Percentiles rank a stretch among this genome's conserved stretches.
Evolutionary conservation across 257 asterid genomes (phyloP).

Genomic region (Fraxinus anomala): DNA sequence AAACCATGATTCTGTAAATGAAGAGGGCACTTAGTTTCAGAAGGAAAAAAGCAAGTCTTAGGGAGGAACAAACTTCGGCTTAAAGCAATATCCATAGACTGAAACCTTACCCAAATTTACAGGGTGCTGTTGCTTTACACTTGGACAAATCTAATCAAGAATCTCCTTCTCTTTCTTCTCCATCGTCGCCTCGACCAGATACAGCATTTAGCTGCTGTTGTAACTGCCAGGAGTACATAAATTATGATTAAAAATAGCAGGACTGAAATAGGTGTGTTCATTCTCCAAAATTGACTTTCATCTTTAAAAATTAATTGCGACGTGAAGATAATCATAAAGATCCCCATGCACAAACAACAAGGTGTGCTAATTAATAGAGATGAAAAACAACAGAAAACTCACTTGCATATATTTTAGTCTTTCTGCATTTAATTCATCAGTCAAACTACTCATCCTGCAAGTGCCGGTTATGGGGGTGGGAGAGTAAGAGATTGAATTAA

Average conservation of each 20-base stretch:
- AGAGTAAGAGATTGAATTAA: constrained; percentile 3
- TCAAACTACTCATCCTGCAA: constrained; percentile 83
- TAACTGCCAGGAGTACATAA: constrained; percentile 55
- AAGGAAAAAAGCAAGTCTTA: not conserved
- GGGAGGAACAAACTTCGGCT: not conserved
- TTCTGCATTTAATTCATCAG: constrained; percentile 81
- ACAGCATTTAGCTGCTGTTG: constrained; percentile 63
- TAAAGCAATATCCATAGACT: not conserved
- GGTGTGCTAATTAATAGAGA: not conserved
- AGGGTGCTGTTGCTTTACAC: constrained; percentile 41
- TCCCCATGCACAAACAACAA: not conserved
- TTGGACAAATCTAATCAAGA: constrained; percentile 43
- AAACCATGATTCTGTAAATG: constrained; percentile 31
- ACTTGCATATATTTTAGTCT: constrained; percentile 75
- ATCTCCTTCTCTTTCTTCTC: constrained; percentile 61
- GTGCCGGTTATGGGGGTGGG: constrained; percentile 7
- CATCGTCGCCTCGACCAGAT: constrained; percentile 61
- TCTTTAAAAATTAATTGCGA: not conserved
- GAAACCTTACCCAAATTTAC: constrained; percentile 51
- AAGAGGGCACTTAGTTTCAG: constrained; percentile 18
- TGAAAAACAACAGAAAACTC: constrained; percentile 28
- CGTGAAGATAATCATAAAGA: not conserved
- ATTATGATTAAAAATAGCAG: not conserved
- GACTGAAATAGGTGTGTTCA: not conserved
- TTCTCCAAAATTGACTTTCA: not conserved